Evolutionary conservation across 345 rosid species (phyloP).

Genomic region (Syzygium grande): DNA sequence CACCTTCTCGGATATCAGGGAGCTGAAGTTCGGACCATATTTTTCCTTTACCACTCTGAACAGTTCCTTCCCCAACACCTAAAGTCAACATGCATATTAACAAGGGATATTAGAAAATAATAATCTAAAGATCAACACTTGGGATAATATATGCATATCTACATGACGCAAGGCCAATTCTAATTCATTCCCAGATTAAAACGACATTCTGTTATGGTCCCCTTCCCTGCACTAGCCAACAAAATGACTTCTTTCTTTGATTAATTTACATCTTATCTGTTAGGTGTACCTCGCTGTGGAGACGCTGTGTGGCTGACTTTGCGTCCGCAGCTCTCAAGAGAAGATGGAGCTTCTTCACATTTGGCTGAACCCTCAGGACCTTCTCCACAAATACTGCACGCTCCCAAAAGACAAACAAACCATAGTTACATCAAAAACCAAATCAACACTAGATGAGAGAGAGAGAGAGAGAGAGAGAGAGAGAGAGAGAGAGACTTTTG

Average conservation of each 20-base stretch:
- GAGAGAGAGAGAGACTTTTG: conserved; percentile 11
- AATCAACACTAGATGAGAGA: not conserved
- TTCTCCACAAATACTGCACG: conserved; percentile 24
- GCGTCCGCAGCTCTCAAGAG: conserved; percentile 30
- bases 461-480: not conserved
- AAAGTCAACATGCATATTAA: not conserved
- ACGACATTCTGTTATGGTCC: not conserved
- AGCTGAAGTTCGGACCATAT: conserved; percentile 21
- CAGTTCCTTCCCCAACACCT: conserved; percentile 49
- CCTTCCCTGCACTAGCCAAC: not conserved
- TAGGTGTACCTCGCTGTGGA: conserved; percentile 17
- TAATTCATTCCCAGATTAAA: not conserved
- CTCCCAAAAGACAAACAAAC: not conserved
- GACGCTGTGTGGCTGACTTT: conserved; percentile 13
- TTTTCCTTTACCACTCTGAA: conserved; percentile 41
- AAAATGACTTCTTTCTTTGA: not conserved
- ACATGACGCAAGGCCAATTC: no score
- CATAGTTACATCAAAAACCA: not conserved
- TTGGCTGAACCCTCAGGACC: conserved; percentile 25
- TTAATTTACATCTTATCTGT: not conserved
- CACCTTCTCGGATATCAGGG: conserved; percentile 37
- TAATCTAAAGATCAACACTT: not conserved
- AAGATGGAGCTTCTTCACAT: conserved; percentile 23
- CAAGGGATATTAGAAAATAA: not conserved
- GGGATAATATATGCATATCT: not conserved